Evolutionary conservation across 176 grass and related monocot species (phyloP).

Genomic region (Puya raimondii): DNA sequence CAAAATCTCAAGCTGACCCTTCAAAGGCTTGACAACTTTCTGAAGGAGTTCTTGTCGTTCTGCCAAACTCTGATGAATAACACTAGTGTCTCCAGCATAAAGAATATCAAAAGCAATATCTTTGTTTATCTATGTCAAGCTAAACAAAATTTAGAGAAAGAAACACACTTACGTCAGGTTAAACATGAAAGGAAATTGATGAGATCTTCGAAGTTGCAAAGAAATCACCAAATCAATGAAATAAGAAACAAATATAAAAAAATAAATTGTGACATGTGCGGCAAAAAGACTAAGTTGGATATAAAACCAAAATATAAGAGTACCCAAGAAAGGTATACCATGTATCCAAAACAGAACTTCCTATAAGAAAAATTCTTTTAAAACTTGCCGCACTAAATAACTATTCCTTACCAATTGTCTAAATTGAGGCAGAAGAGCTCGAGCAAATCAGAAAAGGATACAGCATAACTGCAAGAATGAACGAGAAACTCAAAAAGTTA

Average conservation of each 20-base stretch:
- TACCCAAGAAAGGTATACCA: too few relatives aligned
- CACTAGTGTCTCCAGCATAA: conserved; percentile 84
- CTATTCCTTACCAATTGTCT: not conserved
- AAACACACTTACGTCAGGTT: not conserved
- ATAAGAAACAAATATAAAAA: not conserved
- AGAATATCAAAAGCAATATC: conserved; percentile 98
- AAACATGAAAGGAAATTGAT: too few relatives aligned
- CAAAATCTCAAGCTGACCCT: conserved; percentile 80
- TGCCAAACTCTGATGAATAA: conserved; percentile 79
- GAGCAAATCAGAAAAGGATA: conserved; percentile 54
- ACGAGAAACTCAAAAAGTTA: conserved; percentile 29
- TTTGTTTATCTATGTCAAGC: conserved; percentile 49
- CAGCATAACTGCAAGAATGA: conserved; percentile 78
- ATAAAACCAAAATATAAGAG: too few relatives aligned
- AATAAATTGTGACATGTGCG: not conserved
- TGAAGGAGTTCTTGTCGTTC: conserved; percentile 64
- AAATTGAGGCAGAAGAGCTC: not conserved
- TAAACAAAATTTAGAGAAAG: conserved; percentile 19
- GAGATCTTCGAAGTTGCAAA: too few relatives aligned
- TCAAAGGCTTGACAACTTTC: conserved; percentile 68
- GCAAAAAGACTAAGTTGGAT: too few relatives aligned
- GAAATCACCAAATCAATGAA: not conserved
- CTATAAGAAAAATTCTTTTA: not conserved
- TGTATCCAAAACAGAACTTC: not conserved
- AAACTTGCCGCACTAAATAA: not conserved